Conservation (phyloP, 345 rosid genomes). For the Eutrema japonicum region DNA sequence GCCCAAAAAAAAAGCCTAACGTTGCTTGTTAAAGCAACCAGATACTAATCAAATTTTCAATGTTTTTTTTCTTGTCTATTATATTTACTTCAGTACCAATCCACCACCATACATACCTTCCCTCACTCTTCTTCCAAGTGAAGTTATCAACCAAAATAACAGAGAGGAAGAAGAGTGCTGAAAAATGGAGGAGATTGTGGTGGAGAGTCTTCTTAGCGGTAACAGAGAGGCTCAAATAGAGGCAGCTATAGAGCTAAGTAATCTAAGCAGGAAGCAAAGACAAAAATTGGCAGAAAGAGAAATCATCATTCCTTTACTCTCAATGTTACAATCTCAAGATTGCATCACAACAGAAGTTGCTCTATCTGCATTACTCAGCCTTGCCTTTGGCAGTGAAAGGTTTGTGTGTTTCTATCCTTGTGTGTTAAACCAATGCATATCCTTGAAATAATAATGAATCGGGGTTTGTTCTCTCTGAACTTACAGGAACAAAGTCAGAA, state of each 20-base stretch:
- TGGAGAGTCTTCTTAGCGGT: constrained; percentile 59
- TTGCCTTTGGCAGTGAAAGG: constrained; percentile 93
- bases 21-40: constrained; percentile 66
- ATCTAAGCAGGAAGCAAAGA: constrained; percentile 61
- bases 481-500: constrained; percentile 73
- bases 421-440: not conserved
- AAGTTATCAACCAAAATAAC: constrained; percentile 32
- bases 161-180: constrained; percentile 35
- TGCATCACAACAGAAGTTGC: constrained; percentile 68
- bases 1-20: constrained; percentile 53
- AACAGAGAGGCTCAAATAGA: constrained; percentile 58
- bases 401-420: constrained; percentile 28
- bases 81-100: constrained; percentile 34
- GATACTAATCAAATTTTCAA: constrained; percentile 51
- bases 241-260: constrained; percentile 62
- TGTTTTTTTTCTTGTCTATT: constrained; percentile 13
- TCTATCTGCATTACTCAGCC: constrained; percentile 72
- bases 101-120: constrained; percentile 41
- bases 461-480: not conserved
- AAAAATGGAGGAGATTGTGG: constrained; percentile 63
- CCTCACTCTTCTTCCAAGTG: constrained; percentile 43
- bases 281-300: constrained; percentile 66
- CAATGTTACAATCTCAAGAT: constrained; percentile 72
- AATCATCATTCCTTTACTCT: constrained; percentile 64
- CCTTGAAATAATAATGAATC: not conserved